These are phyloP conservation scores for Paracamarosporium sp. DNA, from an alignment of 2,329 filamentous ascomycete species.

Conservation along the genomic window DNA sequence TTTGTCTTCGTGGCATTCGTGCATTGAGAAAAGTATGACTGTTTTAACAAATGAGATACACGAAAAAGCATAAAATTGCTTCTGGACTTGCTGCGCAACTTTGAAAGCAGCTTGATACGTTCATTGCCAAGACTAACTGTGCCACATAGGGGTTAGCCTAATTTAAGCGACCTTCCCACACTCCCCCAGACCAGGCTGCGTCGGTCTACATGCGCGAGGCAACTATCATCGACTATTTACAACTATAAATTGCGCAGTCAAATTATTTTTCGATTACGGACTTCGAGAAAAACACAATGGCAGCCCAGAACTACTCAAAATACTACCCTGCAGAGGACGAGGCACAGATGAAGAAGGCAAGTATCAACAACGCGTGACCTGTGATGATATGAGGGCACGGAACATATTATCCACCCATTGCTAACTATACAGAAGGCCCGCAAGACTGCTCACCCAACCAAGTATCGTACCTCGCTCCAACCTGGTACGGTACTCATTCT, in stretches of 20 bases:
- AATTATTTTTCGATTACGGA: not conserved
- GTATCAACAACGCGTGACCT: constrained; percentile 48
- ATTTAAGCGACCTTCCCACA: constrained; percentile 6
- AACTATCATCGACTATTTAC: not conserved
- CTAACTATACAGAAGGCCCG: constrained; percentile 69
- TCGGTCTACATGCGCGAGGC: not conserved
- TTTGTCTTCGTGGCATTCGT: too few species aligned
- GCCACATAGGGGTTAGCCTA: not conserved
- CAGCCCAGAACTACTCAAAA: constrained; percentile 84
- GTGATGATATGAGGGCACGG: not conserved
- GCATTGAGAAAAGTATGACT: too few species aligned
- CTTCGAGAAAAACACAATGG: constrained; percentile 23
- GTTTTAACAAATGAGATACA: too few species aligned
- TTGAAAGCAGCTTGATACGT: too few species aligned
- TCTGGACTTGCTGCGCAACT: too few species aligned
- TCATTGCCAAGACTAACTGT: not conserved
- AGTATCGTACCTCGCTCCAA: constrained; percentile 86
- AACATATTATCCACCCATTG: not conserved
- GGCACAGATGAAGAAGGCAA: constrained; percentile 88
- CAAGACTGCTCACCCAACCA: constrained; percentile 89
- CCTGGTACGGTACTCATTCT: constrained; percentile 97
- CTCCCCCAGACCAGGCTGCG: not conserved
- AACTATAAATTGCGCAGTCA: not conserved
- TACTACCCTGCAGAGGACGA: constrained; percentile 98
- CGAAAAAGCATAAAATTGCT: too few species aligned